These are phyloP conservation scores for Plantago major DNA, from an alignment of 257 asterid genomes.

Conservation along the genomic window DNA sequence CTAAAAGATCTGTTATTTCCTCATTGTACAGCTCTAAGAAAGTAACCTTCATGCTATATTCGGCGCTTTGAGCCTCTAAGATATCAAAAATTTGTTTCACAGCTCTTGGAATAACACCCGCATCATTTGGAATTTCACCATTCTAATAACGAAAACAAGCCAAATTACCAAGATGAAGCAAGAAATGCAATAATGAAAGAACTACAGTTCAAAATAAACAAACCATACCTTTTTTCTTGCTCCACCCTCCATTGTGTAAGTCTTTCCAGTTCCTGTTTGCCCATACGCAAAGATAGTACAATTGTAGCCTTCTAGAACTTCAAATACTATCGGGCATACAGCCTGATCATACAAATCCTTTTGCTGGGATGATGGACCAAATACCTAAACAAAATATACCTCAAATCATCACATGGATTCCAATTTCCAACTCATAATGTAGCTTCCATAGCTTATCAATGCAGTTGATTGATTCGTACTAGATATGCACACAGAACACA, in stretches of 20 bases:
- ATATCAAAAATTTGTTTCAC: conserved; percentile 88
- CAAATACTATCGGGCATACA: conserved; percentile 82
- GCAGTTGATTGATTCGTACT: background rate
- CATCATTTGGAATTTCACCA: conserved; percentile 96
- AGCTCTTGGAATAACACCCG: conserved; percentile 99
- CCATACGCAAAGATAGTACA: conserved; percentile 99
- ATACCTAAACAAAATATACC: conserved; percentile 49
- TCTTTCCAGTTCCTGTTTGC: conserved; percentile 98
- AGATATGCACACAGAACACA: background rate
- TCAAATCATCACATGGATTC: background rate
- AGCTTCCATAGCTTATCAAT: background rate
- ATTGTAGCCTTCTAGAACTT: conserved; percentile 95
- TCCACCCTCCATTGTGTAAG: conserved; percentile 99
- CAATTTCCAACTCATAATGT: too few relatives aligned
- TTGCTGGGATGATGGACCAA: conserved; percentile 88
- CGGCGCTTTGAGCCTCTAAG: conserved; percentile 87
- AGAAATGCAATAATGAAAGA: conserved; percentile 12
- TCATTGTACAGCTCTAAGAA: conserved; percentile 92
- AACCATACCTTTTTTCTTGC: conserved; percentile 75
- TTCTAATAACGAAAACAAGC: conserved; percentile 48
- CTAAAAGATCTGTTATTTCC: conserved; percentile 93
- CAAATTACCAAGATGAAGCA: conserved; percentile 14
- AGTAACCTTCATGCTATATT: conserved; percentile 93
- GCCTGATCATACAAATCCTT: conserved; percentile 88
- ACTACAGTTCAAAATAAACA: background rate